Percentiles rank a stretch among this genome's conserved stretches.
These are phyloP conservation scores for Mercurialis annua DNA, from an alignment of 345 rosid species.

Conservation along the genomic window DNA sequence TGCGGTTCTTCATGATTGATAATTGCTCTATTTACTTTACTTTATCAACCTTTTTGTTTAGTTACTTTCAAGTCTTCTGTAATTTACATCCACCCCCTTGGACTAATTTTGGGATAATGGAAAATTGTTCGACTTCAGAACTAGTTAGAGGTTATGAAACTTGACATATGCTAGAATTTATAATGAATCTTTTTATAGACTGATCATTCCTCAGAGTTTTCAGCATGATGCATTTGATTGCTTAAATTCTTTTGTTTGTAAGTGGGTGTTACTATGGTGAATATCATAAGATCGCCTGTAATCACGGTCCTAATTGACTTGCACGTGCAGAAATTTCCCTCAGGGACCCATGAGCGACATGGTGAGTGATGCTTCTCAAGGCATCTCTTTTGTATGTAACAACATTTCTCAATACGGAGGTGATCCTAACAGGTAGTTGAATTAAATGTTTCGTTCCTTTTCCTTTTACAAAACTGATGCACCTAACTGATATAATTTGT, in stretches of 20 bases:
- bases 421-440: slow-evolving; percentile 70
- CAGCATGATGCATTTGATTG: background rate
- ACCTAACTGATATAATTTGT: background rate
- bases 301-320: slow-evolving; percentile 6
- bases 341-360: slow-evolving; percentile 92
- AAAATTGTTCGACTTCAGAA: background rate
- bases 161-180: background rate
- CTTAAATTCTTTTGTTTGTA: background rate
- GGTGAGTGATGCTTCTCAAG: slow-evolving; percentile 87
- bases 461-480: background rate
- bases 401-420: slow-evolving; percentile 86
- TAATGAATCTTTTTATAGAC: background rate
- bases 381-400: slow-evolving; percentile 82
- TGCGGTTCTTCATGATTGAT: background rate
- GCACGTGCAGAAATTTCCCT: slow-evolving; percentile 77
- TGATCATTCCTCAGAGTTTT: background rate
- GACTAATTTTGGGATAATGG: background rate
- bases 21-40: background rate
- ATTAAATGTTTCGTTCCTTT: background rate
- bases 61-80: background rate
- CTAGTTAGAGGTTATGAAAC: background rate
- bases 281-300: background rate
- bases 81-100: background rate
- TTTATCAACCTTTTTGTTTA: background rate
- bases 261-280: background rate